A percentile compares a stretch with the other conserved stretches of the same genome.
Conservation (phyloP, 345 rosid genomes). For the Gossypium raimondii region DNA sequence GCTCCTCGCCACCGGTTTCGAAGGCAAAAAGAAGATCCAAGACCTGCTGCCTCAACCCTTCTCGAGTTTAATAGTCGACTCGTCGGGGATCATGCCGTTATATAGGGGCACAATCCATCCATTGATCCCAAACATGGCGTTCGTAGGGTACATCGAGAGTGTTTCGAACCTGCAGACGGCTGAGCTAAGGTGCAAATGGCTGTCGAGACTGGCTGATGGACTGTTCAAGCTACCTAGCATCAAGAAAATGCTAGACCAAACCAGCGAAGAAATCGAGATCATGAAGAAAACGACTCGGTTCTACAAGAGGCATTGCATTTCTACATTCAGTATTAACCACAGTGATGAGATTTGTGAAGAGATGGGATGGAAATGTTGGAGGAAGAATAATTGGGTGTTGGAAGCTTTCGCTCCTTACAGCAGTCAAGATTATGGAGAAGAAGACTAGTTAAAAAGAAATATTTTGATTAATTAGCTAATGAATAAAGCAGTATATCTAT, state of each 20-base stretch:
- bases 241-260: slow-evolving; percentile 36
- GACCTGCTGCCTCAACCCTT: slow-evolving; percentile 41
- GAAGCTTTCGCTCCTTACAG: slow-evolving; percentile 45
- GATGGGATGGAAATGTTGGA: slow-evolving; percentile 51
- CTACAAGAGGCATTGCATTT: slow-evolving; percentile 44
- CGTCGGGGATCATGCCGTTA: slow-evolving; percentile 47
- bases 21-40: slow-evolving; percentile 46
- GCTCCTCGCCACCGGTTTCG: slow-evolving; percentile 50
- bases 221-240: slow-evolving; percentile 39
- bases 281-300: slow-evolving; percentile 46
- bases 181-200: slow-evolving; percentile 51
- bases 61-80: slow-evolving; percentile 26
- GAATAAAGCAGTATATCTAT: no score
- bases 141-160: slow-evolving; percentile 57
- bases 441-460: neutral
- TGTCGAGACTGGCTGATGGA: slow-evolving; percentile 38
- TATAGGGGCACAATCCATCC: slow-evolving; percentile 62
- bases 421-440: slow-evolving; percentile 42
- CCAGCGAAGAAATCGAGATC: slow-evolving; percentile 34
- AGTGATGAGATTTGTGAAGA: slow-evolving; percentile 51
- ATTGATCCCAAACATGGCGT: slow-evolving; percentile 56
- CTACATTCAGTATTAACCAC: slow-evolving; percentile 47
- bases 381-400: slow-evolving; percentile 38
- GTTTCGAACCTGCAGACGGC: slow-evolving; percentile 47
- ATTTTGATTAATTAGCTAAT: no score